A percentile compares a stretch with the other conserved stretches of the same genome.
Conservation (phyloP, 1,284 basidiomycete genomes). For the Coniferiporia sulphurascens region DNA sequence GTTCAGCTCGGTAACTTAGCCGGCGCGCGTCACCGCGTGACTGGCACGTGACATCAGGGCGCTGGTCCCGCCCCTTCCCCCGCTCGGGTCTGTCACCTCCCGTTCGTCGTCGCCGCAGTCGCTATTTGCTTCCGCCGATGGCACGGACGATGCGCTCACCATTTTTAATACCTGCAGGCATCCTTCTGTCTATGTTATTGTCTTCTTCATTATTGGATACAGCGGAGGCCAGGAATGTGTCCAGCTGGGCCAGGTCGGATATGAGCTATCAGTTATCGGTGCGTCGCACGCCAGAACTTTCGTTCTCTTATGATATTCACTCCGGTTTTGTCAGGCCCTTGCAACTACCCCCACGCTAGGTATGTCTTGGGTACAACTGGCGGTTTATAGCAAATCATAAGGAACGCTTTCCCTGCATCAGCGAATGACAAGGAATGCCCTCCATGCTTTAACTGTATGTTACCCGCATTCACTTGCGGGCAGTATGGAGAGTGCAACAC, state of each 20-base stretch:
- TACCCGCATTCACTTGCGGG: slow-evolving; percentile 80
- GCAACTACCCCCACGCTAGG: slow-evolving; percentile 9
- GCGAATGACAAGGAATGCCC: slow-evolving; percentile 44
- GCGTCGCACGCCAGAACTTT: not conserved
- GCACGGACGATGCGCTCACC: not conserved
- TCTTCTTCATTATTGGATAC: not conserved
- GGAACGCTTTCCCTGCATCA: not conserved
- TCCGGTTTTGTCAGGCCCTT: slow-evolving; percentile 2
- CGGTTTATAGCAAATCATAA: too few relatives aligned
- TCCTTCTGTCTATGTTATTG: not conserved
- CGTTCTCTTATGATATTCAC: not conserved
- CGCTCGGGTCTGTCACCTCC: too few relatives aligned
- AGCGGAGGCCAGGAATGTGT: slow-evolving; percentile 1
- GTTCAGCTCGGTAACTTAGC: not conserved
- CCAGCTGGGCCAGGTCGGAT: slow-evolving; percentile 11
- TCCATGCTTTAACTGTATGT: slow-evolving; percentile 82
- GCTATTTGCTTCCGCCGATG: not conserved
- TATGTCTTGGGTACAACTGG: not conserved
- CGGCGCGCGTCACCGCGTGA: not conserved
- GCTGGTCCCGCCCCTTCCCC: too few relatives aligned
- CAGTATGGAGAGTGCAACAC: slow-evolving; percentile 83
- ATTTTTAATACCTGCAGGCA: not conserved
- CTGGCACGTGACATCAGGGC: not conserved
- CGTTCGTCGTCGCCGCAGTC: not conserved
- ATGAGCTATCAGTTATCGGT: slow-evolving; percentile 16